A percentile compares a stretch with the other conserved stretches of the same genome.
phyloP scores from a whole-genome alignment of 768 basidiomycete genomes.

The Pleurotus citrinopileatus region DNA sequence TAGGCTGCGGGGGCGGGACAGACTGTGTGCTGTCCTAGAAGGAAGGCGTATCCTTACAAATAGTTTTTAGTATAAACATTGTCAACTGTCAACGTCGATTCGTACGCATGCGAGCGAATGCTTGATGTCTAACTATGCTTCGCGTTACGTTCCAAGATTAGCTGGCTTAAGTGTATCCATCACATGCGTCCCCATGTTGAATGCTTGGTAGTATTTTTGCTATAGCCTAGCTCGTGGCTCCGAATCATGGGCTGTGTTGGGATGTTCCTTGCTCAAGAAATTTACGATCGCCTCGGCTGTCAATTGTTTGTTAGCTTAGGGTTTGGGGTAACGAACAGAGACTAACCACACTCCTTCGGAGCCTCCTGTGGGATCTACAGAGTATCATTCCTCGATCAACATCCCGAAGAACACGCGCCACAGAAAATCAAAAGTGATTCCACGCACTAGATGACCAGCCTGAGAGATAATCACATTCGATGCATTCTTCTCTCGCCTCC shows the following conservation, averaged over 20 bases:
- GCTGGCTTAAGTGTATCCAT: no score
- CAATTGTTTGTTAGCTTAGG: neutral
- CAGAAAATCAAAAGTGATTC: neutral
- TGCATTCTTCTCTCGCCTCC: constrained; percentile 3
- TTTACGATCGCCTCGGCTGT: neutral
- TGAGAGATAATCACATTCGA: neutral
- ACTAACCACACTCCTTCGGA: constrained; percentile 4
- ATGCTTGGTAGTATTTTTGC: no score
- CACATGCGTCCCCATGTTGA: no score
- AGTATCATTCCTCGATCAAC: neutral
- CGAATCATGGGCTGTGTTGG: neutral
- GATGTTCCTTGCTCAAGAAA: neutral
- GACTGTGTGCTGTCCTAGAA: no score
- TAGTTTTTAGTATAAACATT: no score
- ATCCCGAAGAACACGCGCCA: neutral
- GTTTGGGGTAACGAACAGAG: neutral
- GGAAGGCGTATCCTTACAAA: no score
- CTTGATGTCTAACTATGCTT: no score
- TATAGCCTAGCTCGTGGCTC: neutral
- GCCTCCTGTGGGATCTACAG: constrained; percentile 5
- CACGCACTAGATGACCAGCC: constrained; percentile 2
- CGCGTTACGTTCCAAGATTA: no score
- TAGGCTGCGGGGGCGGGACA: neutral
- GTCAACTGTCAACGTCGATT: no score
- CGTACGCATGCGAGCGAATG: no score